Evolutionary conservation across 495 filamentous ascomycete genomes (phyloP).

Genomic region (Penicillium cosmopolitanum): DNA sequence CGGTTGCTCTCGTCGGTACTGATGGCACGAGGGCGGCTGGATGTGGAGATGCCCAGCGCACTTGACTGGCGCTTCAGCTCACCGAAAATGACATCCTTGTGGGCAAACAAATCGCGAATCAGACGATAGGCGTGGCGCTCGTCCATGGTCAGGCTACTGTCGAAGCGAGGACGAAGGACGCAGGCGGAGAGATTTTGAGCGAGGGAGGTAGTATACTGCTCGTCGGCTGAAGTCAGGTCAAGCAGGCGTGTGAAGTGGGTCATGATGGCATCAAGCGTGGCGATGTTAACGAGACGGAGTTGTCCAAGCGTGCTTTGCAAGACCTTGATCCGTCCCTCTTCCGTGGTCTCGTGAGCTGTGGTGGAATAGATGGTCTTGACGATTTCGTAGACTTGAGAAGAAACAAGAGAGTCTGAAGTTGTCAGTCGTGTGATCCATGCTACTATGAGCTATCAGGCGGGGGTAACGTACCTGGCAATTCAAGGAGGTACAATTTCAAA

Average conservation of each 20-base stretch:
- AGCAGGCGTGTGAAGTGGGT: constrained; percentile 98
- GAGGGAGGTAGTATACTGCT: constrained; percentile 77
- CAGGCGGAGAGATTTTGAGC: constrained; percentile 82
- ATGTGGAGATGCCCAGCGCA: constrained; percentile 48
- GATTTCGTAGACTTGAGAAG: constrained; percentile 98
- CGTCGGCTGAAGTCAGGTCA: constrained; percentile 94
- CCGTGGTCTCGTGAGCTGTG: constrained; percentile 70
- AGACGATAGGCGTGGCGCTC: constrained; percentile 93
- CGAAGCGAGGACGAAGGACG: constrained; percentile 81
- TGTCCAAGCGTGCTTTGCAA: constrained; percentile 95
- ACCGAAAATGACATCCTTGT: constrained; percentile 93
- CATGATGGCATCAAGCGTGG: constrained; percentile 95
- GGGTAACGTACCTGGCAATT: constrained; percentile 77
- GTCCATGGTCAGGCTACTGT: constrained; percentile 90
- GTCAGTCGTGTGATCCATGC: background rate
- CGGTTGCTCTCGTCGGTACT: constrained; percentile 97
- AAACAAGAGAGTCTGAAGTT: constrained; percentile 86
- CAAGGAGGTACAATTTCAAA: constrained; percentile 93
- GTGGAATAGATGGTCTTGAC: constrained; percentile 90
- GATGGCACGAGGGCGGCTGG: constrained; percentile 75
- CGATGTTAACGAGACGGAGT: constrained; percentile 94
- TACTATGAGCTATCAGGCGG: constrained; percentile 9
- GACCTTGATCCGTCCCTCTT: constrained; percentile 82
- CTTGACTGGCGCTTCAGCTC: constrained; percentile 92
- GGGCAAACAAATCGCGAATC: constrained; percentile 87